Percentiles rank a stretch among this genome's conserved stretches.
phyloP scores from a whole-genome alignment of 1,284 basidiomycete species.

The Fistulinella staudtii region DNA sequence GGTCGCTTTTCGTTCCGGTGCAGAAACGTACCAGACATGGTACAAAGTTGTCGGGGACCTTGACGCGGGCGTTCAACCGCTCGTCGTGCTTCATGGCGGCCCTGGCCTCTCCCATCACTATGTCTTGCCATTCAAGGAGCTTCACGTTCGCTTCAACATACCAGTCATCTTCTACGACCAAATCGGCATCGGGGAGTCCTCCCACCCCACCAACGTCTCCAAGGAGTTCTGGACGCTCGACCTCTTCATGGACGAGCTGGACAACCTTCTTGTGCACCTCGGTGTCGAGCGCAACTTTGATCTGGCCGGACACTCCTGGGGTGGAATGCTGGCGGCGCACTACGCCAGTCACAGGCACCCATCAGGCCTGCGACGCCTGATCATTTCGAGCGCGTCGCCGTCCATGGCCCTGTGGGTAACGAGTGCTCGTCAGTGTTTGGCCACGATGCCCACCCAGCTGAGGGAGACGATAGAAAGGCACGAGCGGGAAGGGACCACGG shows the following conservation, averaged over 20 bases:
- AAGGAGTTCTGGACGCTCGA: slow-evolving; percentile 44
- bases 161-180: slow-evolving; percentile 53
- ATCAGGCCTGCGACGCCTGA: slow-evolving; percentile 38
- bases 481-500: slow-evolving; percentile 16
- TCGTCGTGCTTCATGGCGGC: slow-evolving; percentile 39
- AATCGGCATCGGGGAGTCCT: slow-evolving; percentile 44
- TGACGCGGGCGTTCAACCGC: slow-evolving; percentile 18
- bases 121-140: slow-evolving; percentile 37
- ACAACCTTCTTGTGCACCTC: slow-evolving; percentile 40
- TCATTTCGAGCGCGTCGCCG: slow-evolving; percentile 30
- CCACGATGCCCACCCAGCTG: slow-evolving; percentile 18
- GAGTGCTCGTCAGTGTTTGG: slow-evolving; percentile 9
- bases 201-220: slow-evolving; percentile 37
- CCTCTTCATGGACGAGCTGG: slow-evolving; percentile 48
- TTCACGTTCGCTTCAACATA: slow-evolving; percentile 27
- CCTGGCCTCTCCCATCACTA: slow-evolving; percentile 43
- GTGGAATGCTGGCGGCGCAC: slow-evolving; percentile 45
- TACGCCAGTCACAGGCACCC: slow-evolving; percentile 35
- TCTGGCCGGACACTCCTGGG: slow-evolving; percentile 49
- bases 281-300: slow-evolving; percentile 37
- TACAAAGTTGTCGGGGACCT: slow-evolving; percentile 31
- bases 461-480: slow-evolving; percentile 25
- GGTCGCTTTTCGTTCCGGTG: slow-evolving; percentile 23
- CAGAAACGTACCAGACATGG: slow-evolving; percentile 32
- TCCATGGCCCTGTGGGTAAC: slow-evolving; percentile 24